Percentiles rank a stretch among this genome's conserved stretches.
Conservation (phyloP, 2,329 filamentous ascomycete species). For the Cytospora piceicola region DNA sequence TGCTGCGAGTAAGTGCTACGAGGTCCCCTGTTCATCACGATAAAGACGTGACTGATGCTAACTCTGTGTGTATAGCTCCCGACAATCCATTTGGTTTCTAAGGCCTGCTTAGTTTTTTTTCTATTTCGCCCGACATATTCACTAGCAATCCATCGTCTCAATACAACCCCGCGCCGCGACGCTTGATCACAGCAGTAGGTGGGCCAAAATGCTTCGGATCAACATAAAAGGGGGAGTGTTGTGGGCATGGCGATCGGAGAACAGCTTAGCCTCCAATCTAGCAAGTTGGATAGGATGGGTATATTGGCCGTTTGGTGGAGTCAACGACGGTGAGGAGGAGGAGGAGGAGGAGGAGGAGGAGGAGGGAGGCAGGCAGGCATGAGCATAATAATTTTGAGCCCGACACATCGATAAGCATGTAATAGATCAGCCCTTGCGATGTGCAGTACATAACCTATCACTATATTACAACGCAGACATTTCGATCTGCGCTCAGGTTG, state of each 20-base stretch:
- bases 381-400: slow-evolving; percentile 21
- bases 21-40: too few relatives aligned
- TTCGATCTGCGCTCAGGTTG: not conserved
- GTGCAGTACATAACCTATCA: slow-evolving; percentile 4
- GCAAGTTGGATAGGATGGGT: slow-evolving; percentile 17
- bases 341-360: slow-evolving; percentile 8
- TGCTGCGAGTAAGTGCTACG: slow-evolving; percentile 86
- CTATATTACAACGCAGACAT: not conserved
- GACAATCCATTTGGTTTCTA: slow-evolving; percentile 60
- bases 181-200: not conserved
- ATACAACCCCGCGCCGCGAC: not conserved
- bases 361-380: slow-evolving; percentile 9
- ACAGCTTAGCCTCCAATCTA: not conserved
- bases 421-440: slow-evolving; percentile 26
- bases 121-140: not conserved
- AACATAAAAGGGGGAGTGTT: not conserved
- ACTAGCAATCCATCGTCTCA: not conserved
- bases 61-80: slow-evolving; percentile 45
- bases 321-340: slow-evolving; percentile 7
- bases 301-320: not conserved
- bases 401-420: slow-evolving; percentile 27
- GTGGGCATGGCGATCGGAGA: slow-evolving; percentile 4
- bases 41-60: slow-evolving; percentile 22
- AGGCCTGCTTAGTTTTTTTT: slow-evolving; percentile 12
- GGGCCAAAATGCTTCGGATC: not conserved